Conservation (phyloP, 1,284 basidiomycete species). For the Cutaneotrichosporon sp. region DNA sequence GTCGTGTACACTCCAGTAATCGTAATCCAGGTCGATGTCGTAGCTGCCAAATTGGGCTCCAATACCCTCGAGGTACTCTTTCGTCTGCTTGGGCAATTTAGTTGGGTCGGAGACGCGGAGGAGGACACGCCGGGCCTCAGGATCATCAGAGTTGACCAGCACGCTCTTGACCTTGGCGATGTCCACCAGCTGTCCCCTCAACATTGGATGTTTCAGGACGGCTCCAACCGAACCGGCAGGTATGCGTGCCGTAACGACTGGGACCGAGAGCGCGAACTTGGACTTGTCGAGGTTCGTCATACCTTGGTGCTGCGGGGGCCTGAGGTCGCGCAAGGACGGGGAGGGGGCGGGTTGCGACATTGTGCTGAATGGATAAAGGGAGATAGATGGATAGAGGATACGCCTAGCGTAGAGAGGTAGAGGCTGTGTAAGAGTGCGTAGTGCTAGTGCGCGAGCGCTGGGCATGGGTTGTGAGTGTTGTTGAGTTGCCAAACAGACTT, state of each 20-base stretch:
- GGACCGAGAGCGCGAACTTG: slow-evolving; percentile 64
- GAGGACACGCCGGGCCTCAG: slow-evolving; percentile 61
- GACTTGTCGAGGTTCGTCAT: slow-evolving; percentile 60
- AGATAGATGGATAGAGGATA: not conserved
- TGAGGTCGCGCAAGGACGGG: slow-evolving; percentile 15
- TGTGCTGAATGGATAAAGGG: not conserved
- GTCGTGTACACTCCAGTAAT: slow-evolving; percentile 82
- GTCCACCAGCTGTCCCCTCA: slow-evolving; percentile 63
- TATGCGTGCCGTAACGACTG: slow-evolving; percentile 67
- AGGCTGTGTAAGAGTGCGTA: not conserved
- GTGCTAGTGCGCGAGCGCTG: not conserved
- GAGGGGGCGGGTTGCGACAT: not conserved
- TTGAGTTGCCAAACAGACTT: not conserved
- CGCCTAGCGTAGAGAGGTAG: not conserved
- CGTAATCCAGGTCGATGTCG: slow-evolving; percentile 68
- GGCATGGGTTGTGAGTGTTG: not conserved
- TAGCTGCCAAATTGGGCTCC: slow-evolving; percentile 62
- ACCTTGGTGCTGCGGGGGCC: slow-evolving; percentile 46
- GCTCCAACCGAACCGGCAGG: slow-evolving; percentile 61
- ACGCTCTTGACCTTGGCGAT: slow-evolving; percentile 67
- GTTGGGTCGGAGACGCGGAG: slow-evolving; percentile 63
- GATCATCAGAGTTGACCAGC: slow-evolving; percentile 57
- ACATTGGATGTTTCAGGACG: slow-evolving; percentile 60
- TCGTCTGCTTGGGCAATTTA: slow-evolving; percentile 62
- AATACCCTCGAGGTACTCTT: slow-evolving; percentile 60